Percentiles rank a stretch among this genome's conserved stretches.
These are phyloP conservation scores for Encephalitozoon intestinalis DNA, from an alignment of 371 early-diverging fungal genomes.

Conservation along the genomic window DNA sequence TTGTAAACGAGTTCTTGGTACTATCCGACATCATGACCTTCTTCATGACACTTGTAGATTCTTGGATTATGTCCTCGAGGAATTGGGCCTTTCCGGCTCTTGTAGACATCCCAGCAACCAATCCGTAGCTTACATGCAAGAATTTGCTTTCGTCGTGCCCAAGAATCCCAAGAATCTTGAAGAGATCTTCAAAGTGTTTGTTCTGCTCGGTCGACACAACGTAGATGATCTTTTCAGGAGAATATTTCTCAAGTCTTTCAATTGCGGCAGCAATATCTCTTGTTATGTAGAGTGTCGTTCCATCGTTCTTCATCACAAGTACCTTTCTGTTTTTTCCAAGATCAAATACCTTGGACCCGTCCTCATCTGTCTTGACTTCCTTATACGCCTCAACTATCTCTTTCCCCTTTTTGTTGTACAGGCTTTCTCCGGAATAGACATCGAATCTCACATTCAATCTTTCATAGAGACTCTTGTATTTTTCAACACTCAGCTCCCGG, in stretches of 20 bases:
- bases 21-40: constrained; percentile 79
- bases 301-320: constrained; percentile 83
- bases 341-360: constrained; percentile 58
- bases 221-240: constrained; percentile 86
- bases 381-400: constrained; percentile 68
- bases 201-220: constrained; percentile 88
- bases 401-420: constrained; percentile 71
- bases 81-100: constrained; percentile 92
- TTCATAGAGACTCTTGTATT: constrained; percentile 80
- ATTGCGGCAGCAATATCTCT: constrained; percentile 93
- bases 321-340: constrained; percentile 49
- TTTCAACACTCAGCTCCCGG: constrained; percentile 79
- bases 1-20: constrained; percentile 69
- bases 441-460: constrained; percentile 87
- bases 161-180: constrained; percentile 75
- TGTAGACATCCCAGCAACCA: constrained; percentile 87
- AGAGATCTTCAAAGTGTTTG: constrained; percentile 85
- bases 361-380: constrained; percentile 54
- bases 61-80: constrained; percentile 85
- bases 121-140: constrained; percentile 86
- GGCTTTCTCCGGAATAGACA: constrained; percentile 92
- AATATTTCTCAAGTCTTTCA: constrained; percentile 76
- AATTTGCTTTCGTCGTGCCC: constrained; percentile 69
- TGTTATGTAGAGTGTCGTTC: constrained; percentile 86
- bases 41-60: constrained; percentile 79